phyloP scores from a whole-genome alignment of 352 stramenopile genomes.

The Aphanomyces invadans region DNA sequence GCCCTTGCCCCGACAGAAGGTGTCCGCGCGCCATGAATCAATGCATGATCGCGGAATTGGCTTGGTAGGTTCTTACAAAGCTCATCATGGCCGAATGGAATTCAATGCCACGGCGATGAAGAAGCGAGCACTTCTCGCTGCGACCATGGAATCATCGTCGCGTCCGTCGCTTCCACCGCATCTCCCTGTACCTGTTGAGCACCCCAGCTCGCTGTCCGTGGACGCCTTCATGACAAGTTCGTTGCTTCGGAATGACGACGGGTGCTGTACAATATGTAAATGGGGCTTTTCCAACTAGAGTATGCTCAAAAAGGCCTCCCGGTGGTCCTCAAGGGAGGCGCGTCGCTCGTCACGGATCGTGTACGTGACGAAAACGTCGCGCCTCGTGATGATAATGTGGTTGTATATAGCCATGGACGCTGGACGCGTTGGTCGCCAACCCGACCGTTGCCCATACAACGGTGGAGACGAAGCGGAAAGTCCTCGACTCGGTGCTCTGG shows the following conservation, averaged over 20 bases:
- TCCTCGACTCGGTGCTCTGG: conserved; percentile 16
- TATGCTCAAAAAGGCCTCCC: neutral
- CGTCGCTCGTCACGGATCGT: neutral
- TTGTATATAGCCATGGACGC: conserved; percentile 8
- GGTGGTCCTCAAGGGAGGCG: conserved; percentile 5
- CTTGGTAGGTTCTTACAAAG: neutral
- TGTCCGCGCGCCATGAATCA: neutral
- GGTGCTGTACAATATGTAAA: no score
- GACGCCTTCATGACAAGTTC: conserved; percentile 5
- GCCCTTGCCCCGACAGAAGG: neutral
- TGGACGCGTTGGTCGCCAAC: neutral
- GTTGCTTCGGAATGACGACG: no score
- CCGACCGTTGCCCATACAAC: neutral
- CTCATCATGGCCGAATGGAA: neutral
- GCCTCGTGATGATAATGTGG: neutral
- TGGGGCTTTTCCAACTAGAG: no score
- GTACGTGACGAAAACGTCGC: neutral
- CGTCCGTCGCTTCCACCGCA: neutral
- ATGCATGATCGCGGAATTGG: neutral
- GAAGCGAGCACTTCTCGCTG: neutral
- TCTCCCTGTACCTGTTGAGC: neutral
- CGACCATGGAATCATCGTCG: neutral
- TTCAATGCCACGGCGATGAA: neutral
- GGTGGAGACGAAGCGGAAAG: conserved; percentile 14
- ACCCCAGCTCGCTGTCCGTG: neutral